A percentile compares a stretch with the other conserved stretches of the same genome.
phyloP scores from a whole-genome alignment of 2,329 filamentous ascomycete genomes.

The Davidsoniella virescens region DNA sequence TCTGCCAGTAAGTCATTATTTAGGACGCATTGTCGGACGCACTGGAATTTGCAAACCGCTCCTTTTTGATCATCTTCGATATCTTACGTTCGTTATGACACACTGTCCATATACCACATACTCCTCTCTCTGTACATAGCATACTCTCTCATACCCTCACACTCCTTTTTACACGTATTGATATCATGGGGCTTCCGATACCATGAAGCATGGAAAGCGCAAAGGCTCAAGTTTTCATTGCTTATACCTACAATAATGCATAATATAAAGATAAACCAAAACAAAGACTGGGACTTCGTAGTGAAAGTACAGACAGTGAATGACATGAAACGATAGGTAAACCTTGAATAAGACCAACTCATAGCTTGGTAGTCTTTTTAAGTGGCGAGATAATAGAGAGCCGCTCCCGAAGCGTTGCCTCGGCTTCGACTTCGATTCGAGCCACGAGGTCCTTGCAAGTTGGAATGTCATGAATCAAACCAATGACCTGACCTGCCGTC shows the following conservation, averaged over 20 bases:
- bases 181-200: too few species aligned
- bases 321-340: not conserved
- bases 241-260: too few species aligned
- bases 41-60: too few species aligned
- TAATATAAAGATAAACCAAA: not conserved
- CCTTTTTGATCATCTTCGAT: not conserved
- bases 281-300: not conserved
- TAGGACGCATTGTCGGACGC: not conserved
- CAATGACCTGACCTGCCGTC: constrained; percentile 94
- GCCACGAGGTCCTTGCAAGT: constrained; percentile 53
- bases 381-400: constrained; percentile 36
- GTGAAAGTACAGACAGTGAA: too few species aligned
- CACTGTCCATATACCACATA: too few species aligned
- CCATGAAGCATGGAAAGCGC: not conserved
- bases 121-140: too few species aligned
- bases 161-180: too few species aligned
- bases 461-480: constrained; percentile 68
- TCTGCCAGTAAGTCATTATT: constrained; percentile 29
- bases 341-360: constrained; percentile 14
- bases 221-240: too few species aligned
- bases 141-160: too few species aligned
- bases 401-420: constrained; percentile 45
- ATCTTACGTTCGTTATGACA: not conserved
- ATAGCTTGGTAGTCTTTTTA: constrained; percentile 38
- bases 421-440: constrained; percentile 64